A percentile compares a stretch with the other conserved stretches of the same genome.
phyloP scores from a whole-genome alignment of 768 basidiomycete genomes.

The Amanita exitialis region DNA sequence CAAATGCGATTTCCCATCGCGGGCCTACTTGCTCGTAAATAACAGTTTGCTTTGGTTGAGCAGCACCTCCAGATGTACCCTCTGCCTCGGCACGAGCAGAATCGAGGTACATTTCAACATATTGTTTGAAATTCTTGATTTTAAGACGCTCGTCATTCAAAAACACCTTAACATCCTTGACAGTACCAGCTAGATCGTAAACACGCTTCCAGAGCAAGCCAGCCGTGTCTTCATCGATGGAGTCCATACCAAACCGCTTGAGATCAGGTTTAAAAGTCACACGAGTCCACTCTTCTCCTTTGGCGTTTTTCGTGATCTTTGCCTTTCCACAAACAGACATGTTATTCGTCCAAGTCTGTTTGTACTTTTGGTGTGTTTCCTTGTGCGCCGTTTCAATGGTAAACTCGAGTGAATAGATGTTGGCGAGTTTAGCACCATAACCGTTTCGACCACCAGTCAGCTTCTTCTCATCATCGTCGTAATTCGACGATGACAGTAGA shows the following conservation, averaged over 20 bases:
- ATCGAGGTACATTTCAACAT: conserved; percentile 87
- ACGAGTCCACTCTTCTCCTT: conserved; percentile 83
- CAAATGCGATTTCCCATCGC: conserved; percentile 95
- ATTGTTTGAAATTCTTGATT: conserved; percentile 93
- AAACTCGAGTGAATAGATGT: conserved; percentile 96
- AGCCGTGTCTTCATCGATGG: conserved; percentile 86
- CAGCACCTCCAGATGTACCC: conserved; percentile 70
- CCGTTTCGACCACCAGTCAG: conserved; percentile 97
- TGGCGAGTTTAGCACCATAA: conserved; percentile 95
- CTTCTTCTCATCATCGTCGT: conserved; percentile 98
- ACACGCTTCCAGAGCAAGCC: conserved; percentile 88
- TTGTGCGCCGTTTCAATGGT: conserved; percentile 93
- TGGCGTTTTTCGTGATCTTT: conserved; percentile 88
- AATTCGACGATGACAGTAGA: conserved; percentile 90
- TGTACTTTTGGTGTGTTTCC: conserved; percentile 80
- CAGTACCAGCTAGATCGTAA: conserved; percentile 95
- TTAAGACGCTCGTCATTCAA: conserved; percentile 88
- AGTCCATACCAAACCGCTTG: conserved; percentile 82
- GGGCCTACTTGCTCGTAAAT: conserved; percentile 72
- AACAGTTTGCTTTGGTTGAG: conserved; percentile 62
- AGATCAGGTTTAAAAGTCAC: conserved; percentile 93
- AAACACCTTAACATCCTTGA: conserved; percentile 87
- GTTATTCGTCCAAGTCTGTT: conserved; percentile 90
- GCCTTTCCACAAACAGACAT: conserved; percentile 83
- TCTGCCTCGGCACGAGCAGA: conserved; percentile 64